phyloP scores from a whole-genome alignment of 2,329 filamentous ascomycete species.

The Polytolypa hystricis region DNA sequence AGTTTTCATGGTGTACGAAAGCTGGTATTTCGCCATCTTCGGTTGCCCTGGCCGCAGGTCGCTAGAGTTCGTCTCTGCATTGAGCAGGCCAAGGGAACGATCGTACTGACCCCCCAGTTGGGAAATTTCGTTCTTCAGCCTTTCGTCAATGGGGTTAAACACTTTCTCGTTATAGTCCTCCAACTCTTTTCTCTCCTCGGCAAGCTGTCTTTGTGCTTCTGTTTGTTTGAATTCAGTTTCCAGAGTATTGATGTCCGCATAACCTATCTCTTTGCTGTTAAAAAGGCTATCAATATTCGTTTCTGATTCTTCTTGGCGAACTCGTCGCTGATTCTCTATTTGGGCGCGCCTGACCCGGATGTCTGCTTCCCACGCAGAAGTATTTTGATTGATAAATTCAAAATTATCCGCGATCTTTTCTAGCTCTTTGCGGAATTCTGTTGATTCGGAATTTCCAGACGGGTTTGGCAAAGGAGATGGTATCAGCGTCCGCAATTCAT shows the following conservation, averaged over 20 bases:
- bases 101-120: slow-evolving; percentile 38
- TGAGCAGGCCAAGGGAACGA: slow-evolving; percentile 31
- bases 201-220: slow-evolving; percentile 40
- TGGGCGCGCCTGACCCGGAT: slow-evolving; percentile 34
- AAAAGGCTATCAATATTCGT: slow-evolving; percentile 43
- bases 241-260: slow-evolving; percentile 44
- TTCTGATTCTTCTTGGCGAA: slow-evolving; percentile 42
- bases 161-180: slow-evolving; percentile 40
- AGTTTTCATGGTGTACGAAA: slow-evolving; percentile 35
- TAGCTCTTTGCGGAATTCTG: slow-evolving; percentile 23
- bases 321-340: slow-evolving; percentile 38
- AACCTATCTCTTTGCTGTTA: slow-evolving; percentile 46
- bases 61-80: slow-evolving; percentile 27
- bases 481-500: slow-evolving; percentile 26
- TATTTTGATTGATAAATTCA: slow-evolving; percentile 30
- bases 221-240: slow-evolving; percentile 45
- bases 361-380: slow-evolving; percentile 37
- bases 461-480: slow-evolving; percentile 23
- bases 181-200: slow-evolving; percentile 43
- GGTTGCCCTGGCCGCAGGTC: slow-evolving; percentile 11
- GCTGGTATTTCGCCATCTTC: slow-evolving; percentile 22
- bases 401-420: slow-evolving; percentile 32
- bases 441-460: slow-evolving; percentile 23
- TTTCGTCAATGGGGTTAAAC: slow-evolving; percentile 40
- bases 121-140: slow-evolving; percentile 40